Evolutionary conservation across 768 basidiomycete species (phyloP).

Genomic region (Lactifluus pinguis): DNA sequence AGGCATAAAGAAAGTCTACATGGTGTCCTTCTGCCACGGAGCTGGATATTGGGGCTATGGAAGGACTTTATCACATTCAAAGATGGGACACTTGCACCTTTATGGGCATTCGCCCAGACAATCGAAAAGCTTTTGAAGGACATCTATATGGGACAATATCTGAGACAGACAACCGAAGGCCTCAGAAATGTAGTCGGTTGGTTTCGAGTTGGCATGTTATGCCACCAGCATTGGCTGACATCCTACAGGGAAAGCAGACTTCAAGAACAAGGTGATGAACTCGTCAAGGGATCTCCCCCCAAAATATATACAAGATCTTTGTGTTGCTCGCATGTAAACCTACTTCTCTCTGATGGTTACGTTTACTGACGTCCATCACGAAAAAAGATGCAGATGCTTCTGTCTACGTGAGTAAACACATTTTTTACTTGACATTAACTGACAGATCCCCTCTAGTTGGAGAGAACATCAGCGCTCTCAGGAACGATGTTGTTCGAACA

Average conservation of each 20-base stretch:
- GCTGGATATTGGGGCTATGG: conserved; percentile 34
- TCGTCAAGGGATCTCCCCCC: background rate
- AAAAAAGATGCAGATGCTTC: conserved; percentile 9
- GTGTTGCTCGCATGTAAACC: conserved; percentile 7
- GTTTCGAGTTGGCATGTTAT: background rate
- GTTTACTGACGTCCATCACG: background rate
- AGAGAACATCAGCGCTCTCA: background rate
- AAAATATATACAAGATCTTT: conserved; percentile 1
- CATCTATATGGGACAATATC: conserved; percentile 9
- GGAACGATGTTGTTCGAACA: background rate
- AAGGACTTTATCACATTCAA: conserved; percentile 11
- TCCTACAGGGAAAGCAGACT: background rate
- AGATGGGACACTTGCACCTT: background rate
- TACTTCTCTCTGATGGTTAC: background rate
- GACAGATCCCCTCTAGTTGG: background rate
- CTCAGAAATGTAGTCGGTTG: background rate
- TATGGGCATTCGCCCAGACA: background rate
- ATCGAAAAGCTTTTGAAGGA: conserved; percentile 1
- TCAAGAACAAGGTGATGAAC: background rate
- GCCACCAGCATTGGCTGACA: background rate
- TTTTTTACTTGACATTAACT: background rate
- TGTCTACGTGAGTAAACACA: conserved; percentile 3
- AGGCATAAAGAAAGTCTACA: conserved; percentile 30
- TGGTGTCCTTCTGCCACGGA: conserved; percentile 42
- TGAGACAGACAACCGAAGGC: background rate